Evolutionary conservation across 129 eudicot genomes (phyloP).

Genomic region (Dittrichia graveolens): DNA sequence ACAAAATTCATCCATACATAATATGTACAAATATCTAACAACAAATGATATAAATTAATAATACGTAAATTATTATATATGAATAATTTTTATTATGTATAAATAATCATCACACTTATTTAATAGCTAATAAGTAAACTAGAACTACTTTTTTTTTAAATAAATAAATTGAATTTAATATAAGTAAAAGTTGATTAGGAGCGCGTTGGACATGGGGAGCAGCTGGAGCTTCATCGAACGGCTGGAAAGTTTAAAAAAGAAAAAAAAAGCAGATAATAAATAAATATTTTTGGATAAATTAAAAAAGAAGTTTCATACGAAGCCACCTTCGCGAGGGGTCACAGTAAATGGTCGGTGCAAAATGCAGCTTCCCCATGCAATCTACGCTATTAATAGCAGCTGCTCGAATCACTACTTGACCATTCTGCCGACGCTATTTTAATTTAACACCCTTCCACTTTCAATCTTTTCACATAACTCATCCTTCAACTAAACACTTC

Average conservation of each 20-base stretch:
- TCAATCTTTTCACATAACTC: not conserved
- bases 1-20: too few species aligned
- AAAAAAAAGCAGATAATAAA: not conserved
- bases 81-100: too few species aligned
- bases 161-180: too few species aligned
- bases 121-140: too few species aligned
- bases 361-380: slow-evolving; percentile 37
- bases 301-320: slow-evolving; percentile 23
- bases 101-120: too few species aligned
- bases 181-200: not conserved
- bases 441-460: slow-evolving; percentile 18
- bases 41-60: too few species aligned
- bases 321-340: slow-evolving; percentile 7
- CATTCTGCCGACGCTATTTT: slow-evolving; percentile 21
- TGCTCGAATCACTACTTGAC: slow-evolving; percentile 5
- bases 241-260: slow-evolving; percentile 22
- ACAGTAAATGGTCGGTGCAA: slow-evolving; percentile 34
- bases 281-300: not conserved
- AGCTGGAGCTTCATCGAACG: slow-evolving; percentile 23
- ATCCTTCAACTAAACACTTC: not conserved
- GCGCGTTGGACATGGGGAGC: slow-evolving; percentile 21
- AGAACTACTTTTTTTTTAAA: too few species aligned
- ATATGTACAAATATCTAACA: too few species aligned
- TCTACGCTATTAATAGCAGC: slow-evolving; percentile 15
- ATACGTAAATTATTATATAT: too few species aligned